Conservation (phyloP, 2,329 filamentous ascomycete species). For the Clarireedia paspali region DNA sequence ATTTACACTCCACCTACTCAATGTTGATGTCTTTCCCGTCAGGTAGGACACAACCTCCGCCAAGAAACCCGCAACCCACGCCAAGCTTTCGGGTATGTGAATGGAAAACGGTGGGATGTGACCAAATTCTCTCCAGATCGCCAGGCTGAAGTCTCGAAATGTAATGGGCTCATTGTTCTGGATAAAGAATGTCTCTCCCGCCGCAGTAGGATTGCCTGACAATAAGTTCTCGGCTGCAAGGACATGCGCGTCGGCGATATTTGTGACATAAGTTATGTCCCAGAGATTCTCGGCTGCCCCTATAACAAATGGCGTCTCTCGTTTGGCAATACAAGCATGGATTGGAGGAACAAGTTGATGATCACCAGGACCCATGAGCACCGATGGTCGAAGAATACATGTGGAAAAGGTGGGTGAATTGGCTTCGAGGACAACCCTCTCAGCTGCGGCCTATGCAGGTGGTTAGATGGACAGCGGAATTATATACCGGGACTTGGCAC, state of each 20-base stretch:
- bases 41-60: neutral
- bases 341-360: neutral
- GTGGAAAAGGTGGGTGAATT: neutral
- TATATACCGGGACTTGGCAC: neutral
- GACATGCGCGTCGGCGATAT: constrained; percentile 4
- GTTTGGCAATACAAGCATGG: constrained; percentile 3
- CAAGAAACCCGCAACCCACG: neutral
- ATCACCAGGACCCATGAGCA: constrained; percentile 4
- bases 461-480: neutral
- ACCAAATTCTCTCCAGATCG: constrained; percentile 1
- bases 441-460: neutral
- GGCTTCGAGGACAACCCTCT: neutral
- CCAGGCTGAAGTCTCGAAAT: neutral
- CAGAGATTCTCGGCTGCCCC: neutral
- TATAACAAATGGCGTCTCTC: neutral
- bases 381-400: constrained; percentile 4
- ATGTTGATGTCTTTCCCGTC: neutral
- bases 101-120: neutral
- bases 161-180: constrained; percentile 2
- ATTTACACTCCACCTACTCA: constrained; percentile 1
- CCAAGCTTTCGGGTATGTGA: neutral
- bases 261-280: constrained; percentile 3
- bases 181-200: neutral
- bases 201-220: neutral
- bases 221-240: constrained; percentile 1